These are phyloP conservation scores for Pisolithus orientalis DNA, from an alignment of 768 basidiomycete genomes.

Conservation along the genomic window DNA sequence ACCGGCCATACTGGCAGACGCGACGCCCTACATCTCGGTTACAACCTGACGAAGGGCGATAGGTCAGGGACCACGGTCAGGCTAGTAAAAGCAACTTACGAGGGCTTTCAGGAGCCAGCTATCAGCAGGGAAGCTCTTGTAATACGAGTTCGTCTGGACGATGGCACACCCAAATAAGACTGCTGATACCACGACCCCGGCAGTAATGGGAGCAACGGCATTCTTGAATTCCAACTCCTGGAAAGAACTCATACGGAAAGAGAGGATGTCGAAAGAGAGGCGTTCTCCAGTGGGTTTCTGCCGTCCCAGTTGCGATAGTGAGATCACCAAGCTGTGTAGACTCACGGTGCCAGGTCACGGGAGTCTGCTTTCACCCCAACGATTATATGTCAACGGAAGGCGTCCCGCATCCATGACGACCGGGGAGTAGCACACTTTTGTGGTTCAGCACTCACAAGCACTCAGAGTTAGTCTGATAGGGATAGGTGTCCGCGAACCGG, in stretches of 20 bases:
- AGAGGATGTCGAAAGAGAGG: neutral
- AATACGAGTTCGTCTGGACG: constrained; percentile 10
- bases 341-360: too few species aligned
- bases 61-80: neutral
- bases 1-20: too few species aligned
- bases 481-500: too few species aligned
- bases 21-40: neutral
- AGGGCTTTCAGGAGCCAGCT: neutral
- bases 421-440: too few species aligned
- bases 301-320: too few species aligned
- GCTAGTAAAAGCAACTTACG: neutral
- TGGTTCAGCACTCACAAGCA: too few species aligned
- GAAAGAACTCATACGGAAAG: neutral
- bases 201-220: constrained; percentile 7
- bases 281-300: neutral
- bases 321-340: too few species aligned
- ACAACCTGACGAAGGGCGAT: neutral
- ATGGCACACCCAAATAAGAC: constrained; percentile 10
- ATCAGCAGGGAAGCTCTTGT: constrained; percentile 7
- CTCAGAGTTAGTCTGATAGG: too few species aligned
- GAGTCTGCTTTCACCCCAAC: too few species aligned
- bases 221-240: neutral
- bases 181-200: constrained; percentile 5
- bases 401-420: too few species aligned
- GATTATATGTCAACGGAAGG: too few species aligned